These are phyloP conservation scores for Serendipita sp. DNA, from an alignment of 768 basidiomycete species.

Conservation along the genomic window DNA sequence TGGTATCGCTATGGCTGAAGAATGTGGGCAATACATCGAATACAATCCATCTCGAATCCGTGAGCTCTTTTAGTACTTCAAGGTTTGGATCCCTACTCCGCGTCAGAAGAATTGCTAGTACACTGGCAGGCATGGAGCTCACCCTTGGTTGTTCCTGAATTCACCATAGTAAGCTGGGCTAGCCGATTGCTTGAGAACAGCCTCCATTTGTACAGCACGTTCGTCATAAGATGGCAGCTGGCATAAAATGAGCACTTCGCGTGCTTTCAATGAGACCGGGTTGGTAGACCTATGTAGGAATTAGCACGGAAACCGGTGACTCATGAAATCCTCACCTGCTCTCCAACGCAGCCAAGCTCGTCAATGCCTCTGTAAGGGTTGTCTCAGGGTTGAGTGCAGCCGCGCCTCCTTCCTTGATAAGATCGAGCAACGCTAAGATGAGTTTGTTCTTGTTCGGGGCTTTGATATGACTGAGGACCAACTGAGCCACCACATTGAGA, in stretches of 20 bases:
- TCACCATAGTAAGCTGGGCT: constrained; percentile 83
- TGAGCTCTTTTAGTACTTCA: constrained; percentile 80
- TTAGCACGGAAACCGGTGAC: background rate
- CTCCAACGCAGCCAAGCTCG: constrained; percentile 71
- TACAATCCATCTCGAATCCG: constrained; percentile 90
- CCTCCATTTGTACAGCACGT: constrained; percentile 83
- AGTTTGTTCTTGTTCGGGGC: constrained; percentile 84
- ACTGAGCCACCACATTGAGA: constrained; percentile 67
- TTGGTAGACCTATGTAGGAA: constrained; percentile 53
- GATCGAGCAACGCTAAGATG: constrained; percentile 69
- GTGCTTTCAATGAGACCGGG: constrained; percentile 81
- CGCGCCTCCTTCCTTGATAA: constrained; percentile 67
- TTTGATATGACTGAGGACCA: constrained; percentile 92
- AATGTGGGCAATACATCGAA: constrained; percentile 94
- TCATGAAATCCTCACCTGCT: constrained; percentile 42
- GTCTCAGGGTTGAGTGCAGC: constrained; percentile 63
- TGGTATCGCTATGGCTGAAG: constrained; percentile 73
- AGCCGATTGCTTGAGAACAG: constrained; percentile 76
- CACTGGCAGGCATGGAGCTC: constrained; percentile 11
- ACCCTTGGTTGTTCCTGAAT: constrained; percentile 45
- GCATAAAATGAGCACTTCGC: constrained; percentile 89
- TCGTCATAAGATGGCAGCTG: constrained; percentile 98
- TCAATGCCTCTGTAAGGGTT: constrained; percentile 56
- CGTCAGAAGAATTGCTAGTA: constrained; percentile 11
- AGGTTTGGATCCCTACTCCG: constrained; percentile 52